Evolutionary conservation across 805 yeast genomes (phyloP), one percentile per base, ranked within the genome.

Genomic region (Candida insectorum): DNA sequence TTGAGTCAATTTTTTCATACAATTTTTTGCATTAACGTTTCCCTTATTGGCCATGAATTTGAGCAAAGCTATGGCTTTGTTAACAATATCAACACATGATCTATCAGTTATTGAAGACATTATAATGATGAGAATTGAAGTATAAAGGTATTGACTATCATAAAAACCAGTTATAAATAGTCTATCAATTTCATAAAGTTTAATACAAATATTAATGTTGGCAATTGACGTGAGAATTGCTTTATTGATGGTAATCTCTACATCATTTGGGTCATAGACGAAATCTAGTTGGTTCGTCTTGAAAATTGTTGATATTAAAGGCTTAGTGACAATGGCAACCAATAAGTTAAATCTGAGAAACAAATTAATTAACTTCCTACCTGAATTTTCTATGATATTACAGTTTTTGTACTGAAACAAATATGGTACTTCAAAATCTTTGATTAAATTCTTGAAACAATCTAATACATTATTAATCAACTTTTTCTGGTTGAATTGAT

Each of bases 101-200:
- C 28, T 24, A 26, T 40, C 47, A 9, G 43, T 40, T 6, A 54
- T 37, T 14, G 51, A 41, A 0, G 60, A 51, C 39, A 62, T 47
- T 9, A 61, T 43, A 22, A 61, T 34, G 15, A 56, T 37, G 14
- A 62, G 40, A 16, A 62, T 37, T 1, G 70, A 60, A 4, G 57
- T 47, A 35, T 52, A 65, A 24, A 64, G 41, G 44, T 65, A 64
- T 39, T 60, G 66, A 28, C 60, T 45, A 36, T 65, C 71, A 65
- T 68, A 64, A 35, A 54, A 62, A 2, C 70, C 71, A 12, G 58
- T 42, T 14, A 49, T 42, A 34, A 63, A 63, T 10, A 62, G 37
- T 27, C 56, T 46, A n/a, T 52, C 39, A 31, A 48, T 39, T 21
- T 51, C 51, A 26, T 51, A 57, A 26, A 65, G 45, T 32, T 58